These are phyloP conservation scores for Thelonectria blattea DNA, from an alignment of 2,329 filamentous ascomycete species.

Conservation along the genomic window DNA sequence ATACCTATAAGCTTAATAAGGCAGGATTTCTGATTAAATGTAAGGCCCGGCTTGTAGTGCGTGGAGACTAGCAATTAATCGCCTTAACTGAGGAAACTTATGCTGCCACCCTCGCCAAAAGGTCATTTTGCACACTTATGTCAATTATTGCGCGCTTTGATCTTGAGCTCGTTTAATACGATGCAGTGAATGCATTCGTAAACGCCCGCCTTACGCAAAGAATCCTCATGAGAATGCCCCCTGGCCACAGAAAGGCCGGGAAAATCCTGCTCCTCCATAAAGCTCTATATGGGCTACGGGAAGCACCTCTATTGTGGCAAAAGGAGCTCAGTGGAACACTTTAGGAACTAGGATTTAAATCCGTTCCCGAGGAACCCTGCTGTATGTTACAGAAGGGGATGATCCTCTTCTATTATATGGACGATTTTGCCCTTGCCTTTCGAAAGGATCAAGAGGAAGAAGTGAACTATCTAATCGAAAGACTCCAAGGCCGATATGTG, in stretches of 20 bases:
- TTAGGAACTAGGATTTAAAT: background rate
- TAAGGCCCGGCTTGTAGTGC: background rate
- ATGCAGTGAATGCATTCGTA: background rate
- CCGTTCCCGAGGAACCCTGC: background rate
- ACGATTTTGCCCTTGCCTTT: background rate
- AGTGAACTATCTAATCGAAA: too few species aligned
- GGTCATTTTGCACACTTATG: background rate
- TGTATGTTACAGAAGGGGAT: background rate
- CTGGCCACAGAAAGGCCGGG: background rate
- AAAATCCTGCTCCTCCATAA: constrained; percentile 5
- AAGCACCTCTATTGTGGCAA: constrained; percentile 1
- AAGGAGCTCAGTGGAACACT: constrained; percentile 4
- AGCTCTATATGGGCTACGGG: constrained; percentile 3
- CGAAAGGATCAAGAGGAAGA: too few species aligned
- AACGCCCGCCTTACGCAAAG: background rate
- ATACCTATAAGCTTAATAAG: background rate
- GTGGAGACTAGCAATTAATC: background rate
- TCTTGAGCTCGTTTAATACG: background rate
- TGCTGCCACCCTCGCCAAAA: background rate
- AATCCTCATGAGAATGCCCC: background rate
- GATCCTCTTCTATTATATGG: constrained; percentile 1
- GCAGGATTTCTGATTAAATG: background rate
- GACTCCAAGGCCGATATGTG: too few species aligned
- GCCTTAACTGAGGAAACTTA: background rate
- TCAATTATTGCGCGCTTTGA: background rate